Evolutionary conservation across 2,329 filamentous ascomycete species (phyloP), one percentile per base, ranked within the genome.

Genomic region (Helicocarpus griseus): DNA sequence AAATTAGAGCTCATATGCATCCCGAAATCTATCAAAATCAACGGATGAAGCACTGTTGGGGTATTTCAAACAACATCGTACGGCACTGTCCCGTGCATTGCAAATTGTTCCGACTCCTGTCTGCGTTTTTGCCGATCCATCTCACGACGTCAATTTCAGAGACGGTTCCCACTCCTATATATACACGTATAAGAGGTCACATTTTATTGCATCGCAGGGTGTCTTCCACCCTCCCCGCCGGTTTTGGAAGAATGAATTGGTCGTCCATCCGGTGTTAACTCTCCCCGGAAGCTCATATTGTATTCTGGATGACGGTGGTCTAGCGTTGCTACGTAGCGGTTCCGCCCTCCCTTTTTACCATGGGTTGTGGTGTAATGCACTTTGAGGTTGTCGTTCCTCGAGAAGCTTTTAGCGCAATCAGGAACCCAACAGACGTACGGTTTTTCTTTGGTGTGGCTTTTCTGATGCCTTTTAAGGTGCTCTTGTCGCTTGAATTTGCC

Each of bases 391-490:
- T 73, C 71, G 22, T 68, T 73, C 41, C 71, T 62, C 3, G 68
- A 70, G 55, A 73, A 73, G 2, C 64, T 65, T 6, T 66, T 63
- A 44, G 68, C 64, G 53, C 70, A 73, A 8, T 65, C 69, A 1
- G 69, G 67, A 2, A 71, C 69, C 71, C 70, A 73, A 54, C 71
- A 73, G 7, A 67, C 63, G 58, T 71, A 68, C 3, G 66, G 66
- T 58, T 70, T 70, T 47, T 71, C 68, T 53, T 70, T 68, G 29
- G 71, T 72, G 51, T 75, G 73, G 14, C 67, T 74, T 59, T 69
- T 72, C 63, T 72, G 69, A 57, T 77, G 74, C 9, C 74, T 63
- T 61, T 75, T 74, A 17, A 76, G 61, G 52, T 76, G 74, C 55
- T 77, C 74, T 53, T 73, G 71, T 45, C 74, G 61, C 62, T 73